Evolutionary conservation across 305 asterid genomes (phyloP).

Genomic region (Solanum chacoense): DNA sequence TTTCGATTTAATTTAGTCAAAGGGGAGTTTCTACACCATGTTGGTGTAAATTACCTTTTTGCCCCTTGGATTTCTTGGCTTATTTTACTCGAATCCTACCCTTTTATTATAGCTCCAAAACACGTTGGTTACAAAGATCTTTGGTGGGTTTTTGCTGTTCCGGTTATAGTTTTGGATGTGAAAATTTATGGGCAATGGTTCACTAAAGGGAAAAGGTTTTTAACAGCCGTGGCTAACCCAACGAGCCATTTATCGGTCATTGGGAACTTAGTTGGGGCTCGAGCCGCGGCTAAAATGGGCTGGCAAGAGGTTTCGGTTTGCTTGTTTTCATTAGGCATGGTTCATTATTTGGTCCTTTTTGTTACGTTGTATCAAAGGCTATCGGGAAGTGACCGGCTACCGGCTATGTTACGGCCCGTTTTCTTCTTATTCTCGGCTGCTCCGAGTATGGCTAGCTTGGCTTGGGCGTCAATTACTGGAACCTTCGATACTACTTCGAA

Average conservation of each 20-base stretch:
- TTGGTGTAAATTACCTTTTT: conserved; percentile 59
- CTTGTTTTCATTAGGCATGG: conserved; percentile 54
- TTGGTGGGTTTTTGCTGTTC: conserved; percentile 46
- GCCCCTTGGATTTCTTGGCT: conserved; percentile 82
- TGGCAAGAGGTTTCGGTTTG: conserved; percentile 40
- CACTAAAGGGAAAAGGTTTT: conserved; percentile 34
- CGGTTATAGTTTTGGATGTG: conserved; percentile 38
- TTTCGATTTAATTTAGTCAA: conserved; percentile 27
- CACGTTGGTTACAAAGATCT: conserved; percentile 14
- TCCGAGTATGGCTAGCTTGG: conserved; percentile 58
- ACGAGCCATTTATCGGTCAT: conserved; percentile 53
- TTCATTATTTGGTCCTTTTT: conserved; percentile 59
- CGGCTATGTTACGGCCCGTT: conserved; percentile 49
- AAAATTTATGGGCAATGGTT: conserved; percentile 73
- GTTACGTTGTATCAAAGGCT: conserved; percentile 58
- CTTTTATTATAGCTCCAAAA: conserved; percentile 27
- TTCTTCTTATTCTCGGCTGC: conserved; percentile 55
- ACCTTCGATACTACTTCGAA: conserved; percentile 42
- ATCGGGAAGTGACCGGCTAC: conserved; percentile 41
- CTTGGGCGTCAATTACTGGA: conserved; percentile 57
- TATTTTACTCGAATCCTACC: conserved; percentile 44
- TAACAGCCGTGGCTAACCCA: conserved; percentile 58
- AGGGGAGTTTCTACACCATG: conserved; percentile 40
- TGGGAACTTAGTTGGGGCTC: conserved; percentile 54
- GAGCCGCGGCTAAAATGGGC: conserved; percentile 63